These are phyloP conservation scores for Termitomyces sp. DNA, from an alignment of 768 basidiomycete species.

Conservation along the genomic window DNA sequence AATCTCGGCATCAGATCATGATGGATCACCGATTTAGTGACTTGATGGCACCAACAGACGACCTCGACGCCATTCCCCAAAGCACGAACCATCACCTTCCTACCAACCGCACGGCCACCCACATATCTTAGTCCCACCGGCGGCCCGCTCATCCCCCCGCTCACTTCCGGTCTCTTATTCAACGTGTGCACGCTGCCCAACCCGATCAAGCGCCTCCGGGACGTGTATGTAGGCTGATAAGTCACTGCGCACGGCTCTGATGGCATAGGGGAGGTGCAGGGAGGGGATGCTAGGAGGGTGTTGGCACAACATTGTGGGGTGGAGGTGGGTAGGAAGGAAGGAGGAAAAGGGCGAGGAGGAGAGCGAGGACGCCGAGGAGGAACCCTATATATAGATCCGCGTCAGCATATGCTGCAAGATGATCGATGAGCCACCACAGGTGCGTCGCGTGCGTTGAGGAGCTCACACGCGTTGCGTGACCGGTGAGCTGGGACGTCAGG, in stretches of 20 bases:
- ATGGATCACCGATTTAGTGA: no score
- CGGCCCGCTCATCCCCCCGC: conserved; percentile 2
- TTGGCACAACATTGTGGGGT: neutral
- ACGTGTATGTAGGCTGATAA: conserved; percentile 1
- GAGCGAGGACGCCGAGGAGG: neutral
- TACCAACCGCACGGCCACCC: neutral
- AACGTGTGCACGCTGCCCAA: conserved; percentile 11
- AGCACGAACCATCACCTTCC: no score
- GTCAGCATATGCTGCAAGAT: conserved; percentile 9
- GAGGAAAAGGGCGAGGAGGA: neutral
- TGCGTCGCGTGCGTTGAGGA: conserved; percentile 13
- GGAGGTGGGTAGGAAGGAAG: neutral
- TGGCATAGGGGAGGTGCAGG: neutral
- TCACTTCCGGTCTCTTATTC: conserved; percentile 4
- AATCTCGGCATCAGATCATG: no score
- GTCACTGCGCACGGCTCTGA: neutral
- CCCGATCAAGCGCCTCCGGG: neutral
- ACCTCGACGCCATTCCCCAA: no score
- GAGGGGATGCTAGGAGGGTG: neutral
- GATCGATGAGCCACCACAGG: conserved; percentile 5
- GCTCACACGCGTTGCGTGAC: conserved; percentile 5
- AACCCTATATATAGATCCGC: neutral
- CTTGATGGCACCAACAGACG: no score
- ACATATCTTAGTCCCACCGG: conserved; percentile 6
- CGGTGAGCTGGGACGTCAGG: neutral